Evolutionary conservation across 78 protist genomes (phyloP), one percentile per base, ranked within the genome.

Genomic region (Dictyostelium capitatum): DNA sequence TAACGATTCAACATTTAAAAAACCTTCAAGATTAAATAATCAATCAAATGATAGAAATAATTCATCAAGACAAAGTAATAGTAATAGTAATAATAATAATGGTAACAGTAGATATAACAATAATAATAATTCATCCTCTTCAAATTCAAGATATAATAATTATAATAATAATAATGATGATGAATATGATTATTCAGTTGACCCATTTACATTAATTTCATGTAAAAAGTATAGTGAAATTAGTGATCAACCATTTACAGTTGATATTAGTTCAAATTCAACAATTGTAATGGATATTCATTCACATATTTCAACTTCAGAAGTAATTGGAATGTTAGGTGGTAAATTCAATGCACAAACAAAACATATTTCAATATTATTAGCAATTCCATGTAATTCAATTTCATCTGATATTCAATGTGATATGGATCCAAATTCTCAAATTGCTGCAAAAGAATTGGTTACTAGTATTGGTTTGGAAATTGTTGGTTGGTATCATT

Each of bases 401-500:
- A 56, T 15, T 17, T 67, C 83, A 5, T 43, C 74, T 11, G 87
- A 75, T 46, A 92, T 82, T 48, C 96, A 92, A 48, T 92, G 93
- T 37, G 97, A 95, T 46, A 95, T 95, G 97, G 95, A 90, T 77
- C 95, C 95, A 28, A 43, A 43, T 67, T 73, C 94, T 3, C 64
- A 81, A 54, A 54, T 85, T 0, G 95, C 56, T 0, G 93, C 93
- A 14, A 20, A 80, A 37, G 92, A 93, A 20, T 47, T 57, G 0
- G 89, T 93, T 3, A 19, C 37, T 17, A 23, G 62, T 3, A 51
- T 51, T n/a, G 72, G 54, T 25, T 15, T 95, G 30, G 72, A 51
- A 5, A 59, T 91, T 47, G 96, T 95, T 6, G 98, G 98, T 46
- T 97, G 98, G 98, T 97, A 97, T 67, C 98, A 97, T 78, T 89